Evolutionary conservation across 164 flowering plant genomes (phyloP).

Genomic region (Vitis amurensis): DNA sequence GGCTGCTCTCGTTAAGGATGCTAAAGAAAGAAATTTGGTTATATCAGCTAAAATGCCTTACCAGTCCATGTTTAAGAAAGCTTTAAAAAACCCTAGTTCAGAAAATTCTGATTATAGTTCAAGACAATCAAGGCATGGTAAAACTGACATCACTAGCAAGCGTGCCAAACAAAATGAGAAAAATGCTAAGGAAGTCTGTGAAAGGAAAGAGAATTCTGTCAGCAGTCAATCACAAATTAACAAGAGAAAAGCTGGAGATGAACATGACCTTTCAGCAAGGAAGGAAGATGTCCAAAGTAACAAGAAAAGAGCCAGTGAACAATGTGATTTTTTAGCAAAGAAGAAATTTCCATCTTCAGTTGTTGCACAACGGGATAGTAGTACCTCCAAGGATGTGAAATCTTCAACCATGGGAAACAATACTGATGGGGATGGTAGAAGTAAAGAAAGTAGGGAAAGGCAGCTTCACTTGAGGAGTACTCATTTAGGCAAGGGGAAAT

Average conservation of each 20-base stretch:
- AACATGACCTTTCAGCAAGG: conserved; percentile 3
- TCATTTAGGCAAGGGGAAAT: conserved; percentile 14
- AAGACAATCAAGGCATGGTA: conserved; percentile 19
- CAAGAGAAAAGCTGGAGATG: conserved; percentile 5
- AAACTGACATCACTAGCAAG: conserved; percentile 16
- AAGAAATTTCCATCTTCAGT: conserved; percentile 16
- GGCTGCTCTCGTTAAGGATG: conserved; percentile 84
- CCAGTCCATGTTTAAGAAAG: conserved; percentile 36
- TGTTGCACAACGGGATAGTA: conserved; percentile 16
- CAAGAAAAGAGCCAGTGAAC: conserved; percentile 19
- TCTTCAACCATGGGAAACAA: conserved; percentile 5
- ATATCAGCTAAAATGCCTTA: conserved; percentile 61
- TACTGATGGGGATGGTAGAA: conserved; percentile 10
- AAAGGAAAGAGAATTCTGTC: conserved; percentile 17
- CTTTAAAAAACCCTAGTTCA: conserved; percentile 6
- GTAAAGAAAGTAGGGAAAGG: conserved; percentile 17
- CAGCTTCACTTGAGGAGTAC: conserved; percentile 8
- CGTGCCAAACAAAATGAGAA: conserved; percentile 11
- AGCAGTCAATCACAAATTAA: conserved; percentile 5
- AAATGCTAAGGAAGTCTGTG: conserved; percentile 17
- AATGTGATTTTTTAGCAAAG: conserved; percentile 3
- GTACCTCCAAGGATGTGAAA: conserved; percentile 16
- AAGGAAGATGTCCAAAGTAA: conserved; percentile 12
- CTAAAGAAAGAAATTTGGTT: conserved; percentile 63
- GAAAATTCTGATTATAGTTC: conserved; percentile 17